Conservation (phyloP, 106 monocot genomes). For the Platanthera zijinensis region DNA sequence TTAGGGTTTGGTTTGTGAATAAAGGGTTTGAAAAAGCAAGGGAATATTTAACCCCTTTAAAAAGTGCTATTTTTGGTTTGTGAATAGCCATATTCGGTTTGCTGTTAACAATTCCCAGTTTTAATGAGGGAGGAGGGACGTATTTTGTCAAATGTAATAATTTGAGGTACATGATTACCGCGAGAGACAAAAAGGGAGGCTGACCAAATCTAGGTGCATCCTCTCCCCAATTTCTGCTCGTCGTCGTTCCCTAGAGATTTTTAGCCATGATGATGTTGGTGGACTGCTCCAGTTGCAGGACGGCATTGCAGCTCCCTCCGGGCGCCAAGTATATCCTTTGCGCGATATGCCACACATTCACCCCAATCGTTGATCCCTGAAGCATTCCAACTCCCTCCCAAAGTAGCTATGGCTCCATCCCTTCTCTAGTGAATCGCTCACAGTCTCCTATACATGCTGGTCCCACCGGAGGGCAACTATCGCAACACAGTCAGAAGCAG, state of each 20-base stretch:
- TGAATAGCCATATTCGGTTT: no score
- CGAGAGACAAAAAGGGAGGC: no score
- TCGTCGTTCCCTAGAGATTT: background rate
- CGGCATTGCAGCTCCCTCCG: conserved; percentile 29
- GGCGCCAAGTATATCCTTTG: conserved; percentile 45
- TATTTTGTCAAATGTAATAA: no score
- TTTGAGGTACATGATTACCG: no score
- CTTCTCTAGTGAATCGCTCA: background rate
- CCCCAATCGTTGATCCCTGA: conserved; percentile 24
- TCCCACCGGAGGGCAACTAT: background rate
- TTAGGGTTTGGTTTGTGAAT: no score
- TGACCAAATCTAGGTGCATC: no score
- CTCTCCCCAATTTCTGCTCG: no score
- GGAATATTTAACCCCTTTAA: no score
- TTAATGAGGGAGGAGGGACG: no score
- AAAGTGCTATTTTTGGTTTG: no score
- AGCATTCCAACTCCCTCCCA: background rate
- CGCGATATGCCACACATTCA: conserved; percentile 40
- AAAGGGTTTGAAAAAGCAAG: no score
- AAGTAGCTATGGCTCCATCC: conserved; percentile 3
- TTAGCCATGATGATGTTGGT: conserved; percentile 31
- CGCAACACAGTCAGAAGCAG: conserved; percentile 38
- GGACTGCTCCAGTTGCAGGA: conserved; percentile 43
- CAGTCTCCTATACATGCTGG: background rate
- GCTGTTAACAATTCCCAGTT: no score